phyloP scores from a whole-genome alignment of 306 rosid genomes.

The Astragalus glycyphyllos region DNA sequence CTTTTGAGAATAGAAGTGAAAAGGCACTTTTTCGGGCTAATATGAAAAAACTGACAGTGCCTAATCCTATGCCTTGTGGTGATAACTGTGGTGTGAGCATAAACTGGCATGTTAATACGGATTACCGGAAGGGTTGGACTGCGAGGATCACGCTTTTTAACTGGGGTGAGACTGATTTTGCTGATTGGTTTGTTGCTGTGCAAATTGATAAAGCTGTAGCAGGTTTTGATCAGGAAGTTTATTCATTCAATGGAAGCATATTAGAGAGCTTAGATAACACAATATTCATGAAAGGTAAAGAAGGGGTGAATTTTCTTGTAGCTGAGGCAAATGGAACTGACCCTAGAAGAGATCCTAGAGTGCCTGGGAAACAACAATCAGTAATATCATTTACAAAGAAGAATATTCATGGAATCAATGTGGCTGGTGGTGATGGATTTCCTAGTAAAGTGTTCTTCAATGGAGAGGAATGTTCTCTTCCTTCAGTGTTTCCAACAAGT shows the following conservation, averaged over 20 bases:
- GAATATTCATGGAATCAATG: slow-evolving; percentile 59
- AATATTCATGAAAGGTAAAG: slow-evolving; percentile 80
- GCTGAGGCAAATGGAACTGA: slow-evolving; percentile 71
- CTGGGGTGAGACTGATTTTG: slow-evolving; percentile 77
- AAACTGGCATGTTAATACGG: slow-evolving; percentile 83
- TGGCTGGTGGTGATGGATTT: slow-evolving; percentile 78
- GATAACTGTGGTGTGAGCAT: slow-evolving; percentile 90
- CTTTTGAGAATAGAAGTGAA: slow-evolving; percentile 71
- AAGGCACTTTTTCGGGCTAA: slow-evolving; percentile 75
- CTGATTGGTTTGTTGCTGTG: slow-evolving; percentile 90
- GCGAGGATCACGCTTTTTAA: slow-evolving; percentile 88
- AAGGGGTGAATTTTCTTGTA: slow-evolving; percentile 79
- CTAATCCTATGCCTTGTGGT: slow-evolving; percentile 79
- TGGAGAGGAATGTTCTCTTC: slow-evolving; percentile 92
- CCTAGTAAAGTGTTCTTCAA: slow-evolving; percentile 88
- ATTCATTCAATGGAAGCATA: slow-evolving; percentile 78
- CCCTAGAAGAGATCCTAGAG: slow-evolving; percentile 73
- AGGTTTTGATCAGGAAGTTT: slow-evolving; percentile 80
- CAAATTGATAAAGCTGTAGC: slow-evolving; percentile 75
- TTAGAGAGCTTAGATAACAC: slow-evolving; percentile 56
- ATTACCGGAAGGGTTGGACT: slow-evolving; percentile 80
- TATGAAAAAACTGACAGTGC: slow-evolving; percentile 50
- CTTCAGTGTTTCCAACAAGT: slow-evolving; percentile 60
- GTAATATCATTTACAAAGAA: slow-evolving; percentile 83
- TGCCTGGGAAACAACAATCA: slow-evolving; percentile 93